phyloP scores from a whole-genome alignment of 331 rosid genomes.

The Spiraea crenata region DNA sequence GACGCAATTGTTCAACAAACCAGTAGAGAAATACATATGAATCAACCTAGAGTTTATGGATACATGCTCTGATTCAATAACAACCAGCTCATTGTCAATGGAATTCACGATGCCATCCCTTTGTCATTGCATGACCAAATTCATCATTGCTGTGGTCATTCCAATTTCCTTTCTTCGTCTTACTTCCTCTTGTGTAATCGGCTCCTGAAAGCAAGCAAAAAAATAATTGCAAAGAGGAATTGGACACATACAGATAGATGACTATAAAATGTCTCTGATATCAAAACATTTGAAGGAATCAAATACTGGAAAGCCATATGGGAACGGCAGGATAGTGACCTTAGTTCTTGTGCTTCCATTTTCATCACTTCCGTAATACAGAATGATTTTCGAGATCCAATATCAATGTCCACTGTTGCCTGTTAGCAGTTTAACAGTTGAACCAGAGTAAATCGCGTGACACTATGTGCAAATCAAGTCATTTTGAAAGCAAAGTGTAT shows the following conservation, averaged over 20 bases:
- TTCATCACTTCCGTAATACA: too few relatives aligned
- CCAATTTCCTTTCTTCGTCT: conserved; percentile 38
- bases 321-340: conserved; percentile 33
- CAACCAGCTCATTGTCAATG: background rate
- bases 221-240: conserved; percentile 8
- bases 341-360: conserved; percentile 56
- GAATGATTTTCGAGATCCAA: conserved; percentile 53
- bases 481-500: background rate
- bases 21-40: too few relatives aligned
- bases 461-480: background rate
- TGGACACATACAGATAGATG: conserved; percentile 4
- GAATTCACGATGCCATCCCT: too few relatives aligned
- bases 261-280: background rate
- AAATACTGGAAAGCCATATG: background rate
- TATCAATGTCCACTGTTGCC: conserved; percentile 54
- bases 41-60: too few relatives aligned
- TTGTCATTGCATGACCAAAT: background rate
- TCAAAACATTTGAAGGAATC: conserved; percentile 5
- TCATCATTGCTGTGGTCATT: conserved; percentile 4
- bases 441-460: conserved; percentile 19
- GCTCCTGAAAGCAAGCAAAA: conserved; percentile 38
- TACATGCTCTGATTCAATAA: background rate
- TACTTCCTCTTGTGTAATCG: conserved; percentile 32
- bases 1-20: too few relatives aligned
- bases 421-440: conserved; percentile 35